Evolutionary conservation across 129 eudicot species (phyloP).

Genomic region (Helichrysum umbraculigerum): DNA sequence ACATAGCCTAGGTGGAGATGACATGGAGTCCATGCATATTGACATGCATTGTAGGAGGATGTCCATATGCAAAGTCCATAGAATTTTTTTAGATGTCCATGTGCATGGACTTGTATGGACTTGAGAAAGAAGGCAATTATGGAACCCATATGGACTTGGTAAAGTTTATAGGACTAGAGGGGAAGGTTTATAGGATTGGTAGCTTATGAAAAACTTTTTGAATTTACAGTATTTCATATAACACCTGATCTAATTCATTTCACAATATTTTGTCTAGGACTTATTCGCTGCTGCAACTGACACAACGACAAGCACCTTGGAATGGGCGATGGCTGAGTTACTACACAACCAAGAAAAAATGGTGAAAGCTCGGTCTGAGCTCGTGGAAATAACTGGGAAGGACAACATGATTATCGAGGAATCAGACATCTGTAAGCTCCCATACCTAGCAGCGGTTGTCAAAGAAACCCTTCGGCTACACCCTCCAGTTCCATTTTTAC

Average conservation of each 20-base stretch:
- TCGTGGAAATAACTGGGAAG: neutral
- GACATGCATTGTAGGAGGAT: no score
- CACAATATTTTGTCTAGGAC: slow-evolving; percentile 27
- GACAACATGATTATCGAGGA: neutral
- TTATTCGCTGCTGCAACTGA: slow-evolving; percentile 40
- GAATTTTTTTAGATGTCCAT: no score
- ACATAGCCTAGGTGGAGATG: no score
- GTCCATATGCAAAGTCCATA: no score
- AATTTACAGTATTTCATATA: no score
- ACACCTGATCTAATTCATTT: neutral
- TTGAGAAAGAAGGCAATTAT: no score
- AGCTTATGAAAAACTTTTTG: neutral
- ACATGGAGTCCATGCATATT: no score
- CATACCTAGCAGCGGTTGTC: neutral
- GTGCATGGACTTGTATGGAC: no score
- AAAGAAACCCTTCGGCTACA: slow-evolving; percentile 9
- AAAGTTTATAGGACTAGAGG: no score
- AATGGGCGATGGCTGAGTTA: slow-evolving; percentile 50
- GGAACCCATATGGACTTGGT: no score
- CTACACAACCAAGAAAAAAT: slow-evolving; percentile 34
- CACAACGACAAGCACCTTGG: slow-evolving; percentile 38
- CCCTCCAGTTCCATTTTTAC: neutral
- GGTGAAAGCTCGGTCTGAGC: slow-evolving; percentile 19
- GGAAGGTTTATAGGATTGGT: no score
- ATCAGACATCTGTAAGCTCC: slow-evolving; percentile 2